Evolutionary conservation across 2,329 filamentous ascomycete genomes (phyloP).

Genomic region (Fusarium bulbicola): DNA sequence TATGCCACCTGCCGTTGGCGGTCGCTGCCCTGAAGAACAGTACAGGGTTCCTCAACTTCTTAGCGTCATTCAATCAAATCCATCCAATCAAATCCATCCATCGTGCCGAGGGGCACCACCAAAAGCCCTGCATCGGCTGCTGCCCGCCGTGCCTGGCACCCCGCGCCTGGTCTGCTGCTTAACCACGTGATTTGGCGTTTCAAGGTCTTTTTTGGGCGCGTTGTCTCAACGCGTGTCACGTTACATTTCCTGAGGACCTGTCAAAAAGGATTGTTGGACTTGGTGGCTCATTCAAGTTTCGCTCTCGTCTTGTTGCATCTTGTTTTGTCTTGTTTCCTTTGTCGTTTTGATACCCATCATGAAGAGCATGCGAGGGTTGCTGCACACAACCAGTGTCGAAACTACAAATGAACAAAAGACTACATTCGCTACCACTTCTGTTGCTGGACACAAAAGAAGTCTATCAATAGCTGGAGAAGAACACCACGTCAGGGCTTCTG

Average conservation of each 20-base stretch:
- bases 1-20: slow-evolving; percentile 29
- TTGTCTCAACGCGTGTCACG: slow-evolving; percentile 19
- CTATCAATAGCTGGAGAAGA: slow-evolving; percentile 39
- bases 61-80: not conserved
- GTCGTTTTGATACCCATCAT: slow-evolving; percentile 40
- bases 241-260: not conserved
- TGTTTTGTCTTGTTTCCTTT: not conserved
- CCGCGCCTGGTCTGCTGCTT: slow-evolving; percentile 46
- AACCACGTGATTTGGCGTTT: slow-evolving; percentile 18
- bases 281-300: not conserved
- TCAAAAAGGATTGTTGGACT: not conserved
- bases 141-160: slow-evolving; percentile 33
- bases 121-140: slow-evolving; percentile 46
- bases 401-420: slow-evolving; percentile 53
- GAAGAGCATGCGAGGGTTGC: slow-evolving; percentile 53
- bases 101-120: slow-evolving; percentile 45
- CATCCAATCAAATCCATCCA: slow-evolving; percentile 31
- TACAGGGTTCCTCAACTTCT: slow-evolving; percentile 31
- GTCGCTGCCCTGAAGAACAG: slow-evolving; percentile 35
- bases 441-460: slow-evolving; percentile 61
- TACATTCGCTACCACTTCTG: slow-evolving; percentile 50
- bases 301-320: not conserved
- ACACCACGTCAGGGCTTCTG: slow-evolving; percentile 1
- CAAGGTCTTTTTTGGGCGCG: slow-evolving; percentile 8
- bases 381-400: slow-evolving; percentile 63